These are phyloP conservation scores for Arthrobotrys sphaeroides DNA, from an alignment of 2,329 filamentous ascomycete species.

Conservation along the genomic window DNA sequence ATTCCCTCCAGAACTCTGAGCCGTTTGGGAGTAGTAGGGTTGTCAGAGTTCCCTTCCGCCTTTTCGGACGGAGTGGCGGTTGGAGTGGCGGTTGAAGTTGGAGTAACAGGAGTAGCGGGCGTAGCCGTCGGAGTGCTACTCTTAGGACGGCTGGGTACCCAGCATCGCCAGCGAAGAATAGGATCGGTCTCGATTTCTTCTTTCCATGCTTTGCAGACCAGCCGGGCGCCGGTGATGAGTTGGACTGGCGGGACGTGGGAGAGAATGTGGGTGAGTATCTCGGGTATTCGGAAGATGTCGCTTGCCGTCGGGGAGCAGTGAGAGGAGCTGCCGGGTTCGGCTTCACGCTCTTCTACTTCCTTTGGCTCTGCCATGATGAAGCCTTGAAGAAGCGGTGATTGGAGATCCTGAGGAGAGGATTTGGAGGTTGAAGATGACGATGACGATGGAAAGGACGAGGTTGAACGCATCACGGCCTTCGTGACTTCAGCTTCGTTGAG, in stretches of 20 bases:
- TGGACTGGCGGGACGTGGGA: slow-evolving; percentile 26
- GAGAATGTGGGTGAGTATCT: slow-evolving; percentile 32
- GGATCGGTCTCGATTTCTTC: slow-evolving; percentile 30
- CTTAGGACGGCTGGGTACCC: slow-evolving; percentile 29
- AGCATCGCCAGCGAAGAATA: slow-evolving; percentile 28
- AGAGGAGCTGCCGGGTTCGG: neutral
- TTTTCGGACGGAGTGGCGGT: neutral
- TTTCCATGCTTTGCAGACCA: slow-evolving; percentile 34
- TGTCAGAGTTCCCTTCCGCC: neutral
- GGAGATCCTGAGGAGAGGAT: neutral
- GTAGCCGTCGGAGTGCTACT: no score
- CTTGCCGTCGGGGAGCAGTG: neutral
- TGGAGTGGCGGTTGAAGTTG: no score
- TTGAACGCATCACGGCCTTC: neutral
- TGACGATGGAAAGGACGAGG: neutral
- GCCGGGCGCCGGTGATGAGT: slow-evolving; percentile 13
- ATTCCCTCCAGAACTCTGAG: slow-evolving; percentile 3
- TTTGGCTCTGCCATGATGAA: neutral
- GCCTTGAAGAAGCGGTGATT: neutral
- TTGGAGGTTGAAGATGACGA: neutral
- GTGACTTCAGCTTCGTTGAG: neutral
- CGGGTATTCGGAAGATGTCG: slow-evolving; percentile 35
- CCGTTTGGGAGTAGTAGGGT: neutral
- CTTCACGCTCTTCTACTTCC: no score
- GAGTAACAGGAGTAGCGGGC: no score